phyloP scores from a whole-genome alignment of 2,329 filamentous ascomycete species.

The Aspergillus ochraceoroseus region DNA sequence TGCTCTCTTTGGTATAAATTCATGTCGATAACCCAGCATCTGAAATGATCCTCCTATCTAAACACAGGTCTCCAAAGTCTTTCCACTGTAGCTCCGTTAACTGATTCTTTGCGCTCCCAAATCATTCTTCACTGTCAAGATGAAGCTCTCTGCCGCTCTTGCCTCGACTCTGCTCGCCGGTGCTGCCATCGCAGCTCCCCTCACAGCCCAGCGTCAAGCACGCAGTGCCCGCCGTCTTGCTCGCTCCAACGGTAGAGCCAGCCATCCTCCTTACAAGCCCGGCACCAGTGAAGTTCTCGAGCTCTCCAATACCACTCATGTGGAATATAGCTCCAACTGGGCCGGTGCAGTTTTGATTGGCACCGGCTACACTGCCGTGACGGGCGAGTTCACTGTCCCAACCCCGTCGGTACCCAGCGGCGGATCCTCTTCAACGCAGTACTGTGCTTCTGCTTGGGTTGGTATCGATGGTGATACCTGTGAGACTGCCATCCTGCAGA shows the following conservation, averaged over 20 bases:
- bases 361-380: conserved; percentile 50
- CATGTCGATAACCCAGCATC: too few relatives aligned
- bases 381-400: conserved; percentile 51
- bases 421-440: conserved; percentile 31
- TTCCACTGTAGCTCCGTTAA: too few relatives aligned
- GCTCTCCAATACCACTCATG: conserved; percentile 39
- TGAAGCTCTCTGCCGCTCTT: conserved; percentile 48
- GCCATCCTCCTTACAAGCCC: conserved; percentile 30
- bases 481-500: conserved; percentile 51
- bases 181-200: conserved; percentile 46
- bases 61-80: not conserved
- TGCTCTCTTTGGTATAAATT: too few relatives aligned
- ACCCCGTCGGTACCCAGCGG: conserved; percentile 41
- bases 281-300: conserved; percentile 27
- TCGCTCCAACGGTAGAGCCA: conserved; percentile 27
- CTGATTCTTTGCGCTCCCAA: not conserved
- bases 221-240: conserved; percentile 26
- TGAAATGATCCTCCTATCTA: too few relatives aligned
- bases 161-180: conserved; percentile 41
- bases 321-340: conserved; percentile 54
- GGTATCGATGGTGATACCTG: conserved; percentile 59
- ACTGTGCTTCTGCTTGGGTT: conserved; percentile 53
- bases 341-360: conserved; percentile 54
- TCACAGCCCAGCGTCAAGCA: conserved; percentile 40
- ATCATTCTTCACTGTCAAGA: conserved; percentile 24